These are phyloP conservation scores for Phallus indusiatus DNA, from an alignment of 768 basidiomycete species.

Conservation along the genomic window DNA sequence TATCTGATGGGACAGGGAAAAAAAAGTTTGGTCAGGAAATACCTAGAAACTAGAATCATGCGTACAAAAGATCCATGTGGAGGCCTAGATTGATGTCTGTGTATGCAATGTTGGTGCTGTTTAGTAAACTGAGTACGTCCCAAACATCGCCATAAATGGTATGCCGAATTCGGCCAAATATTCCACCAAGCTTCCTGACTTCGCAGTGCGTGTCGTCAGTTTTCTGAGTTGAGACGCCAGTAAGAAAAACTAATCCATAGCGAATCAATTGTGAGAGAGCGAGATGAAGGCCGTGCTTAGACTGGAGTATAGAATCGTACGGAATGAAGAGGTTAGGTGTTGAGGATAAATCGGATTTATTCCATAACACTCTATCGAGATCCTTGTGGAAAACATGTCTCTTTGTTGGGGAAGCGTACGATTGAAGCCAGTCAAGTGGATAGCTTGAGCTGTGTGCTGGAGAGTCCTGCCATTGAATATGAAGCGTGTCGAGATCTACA, in stretches of 20 bases:
- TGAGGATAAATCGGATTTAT: conserved; percentile 26
- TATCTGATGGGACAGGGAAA: conserved; percentile 54
- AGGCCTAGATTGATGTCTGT: conserved; percentile 82
- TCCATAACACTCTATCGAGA: conserved; percentile 35
- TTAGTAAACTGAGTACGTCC: conserved; percentile 70
- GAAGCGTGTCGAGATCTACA: conserved; percentile 35
- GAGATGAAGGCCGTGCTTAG: conserved; percentile 34
- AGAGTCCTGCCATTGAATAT: conserved; percentile 36
- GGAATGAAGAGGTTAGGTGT: conserved; percentile 49
- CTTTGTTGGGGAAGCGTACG: conserved; percentile 31
- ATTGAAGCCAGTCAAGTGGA: conserved; percentile 35
- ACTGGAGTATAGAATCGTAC: conserved; percentile 25
- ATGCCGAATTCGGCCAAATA: conserved; percentile 66
- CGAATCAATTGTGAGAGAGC: conserved; percentile 62
- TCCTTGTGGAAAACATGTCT: conserved; percentile 39
- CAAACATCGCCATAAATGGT: conserved; percentile 89
- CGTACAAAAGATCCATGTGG: conserved; percentile 89
- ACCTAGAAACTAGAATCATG: not conserved
- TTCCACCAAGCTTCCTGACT: conserved; percentile 50
- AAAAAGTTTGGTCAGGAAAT: not conserved
- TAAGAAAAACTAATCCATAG: conserved; percentile 68
- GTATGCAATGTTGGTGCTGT: conserved; percentile 89
- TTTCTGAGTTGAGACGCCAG: conserved; percentile 53
- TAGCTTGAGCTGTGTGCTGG: conserved; percentile 47
- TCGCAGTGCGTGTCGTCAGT: conserved; percentile 58